Conservation (phyloP, 345 rosid genomes). For the Sonneratia caseolaris region DNA sequence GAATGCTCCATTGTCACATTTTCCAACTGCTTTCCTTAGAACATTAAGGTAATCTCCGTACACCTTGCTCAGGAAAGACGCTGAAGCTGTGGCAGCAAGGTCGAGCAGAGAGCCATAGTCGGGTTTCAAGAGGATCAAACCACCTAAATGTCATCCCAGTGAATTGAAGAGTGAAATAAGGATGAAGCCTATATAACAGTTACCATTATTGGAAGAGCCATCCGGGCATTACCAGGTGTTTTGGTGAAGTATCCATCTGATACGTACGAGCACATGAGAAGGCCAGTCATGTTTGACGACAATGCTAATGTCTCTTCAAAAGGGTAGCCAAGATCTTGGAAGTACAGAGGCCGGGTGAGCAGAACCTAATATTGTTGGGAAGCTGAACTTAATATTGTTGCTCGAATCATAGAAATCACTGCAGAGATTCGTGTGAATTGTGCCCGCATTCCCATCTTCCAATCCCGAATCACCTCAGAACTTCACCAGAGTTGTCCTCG, state of each 20-base stretch:
- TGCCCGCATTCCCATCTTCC: slow-evolving; percentile 36
- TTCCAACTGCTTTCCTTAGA: slow-evolving; percentile 23
- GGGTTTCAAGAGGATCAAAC: slow-evolving; percentile 41
- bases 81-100: slow-evolving; percentile 44
- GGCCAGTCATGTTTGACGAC: slow-evolving; percentile 24
- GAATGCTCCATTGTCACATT: slow-evolving; percentile 22
- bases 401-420: slow-evolving; percentile 69
- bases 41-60: slow-evolving; percentile 49
- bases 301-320: slow-evolving; percentile 23
- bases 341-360: slow-evolving; percentile 38
- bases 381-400: slow-evolving; percentile 47
- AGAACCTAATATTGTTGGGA: slow-evolving; percentile 46
- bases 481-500: slow-evolving; percentile 31
- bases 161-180: not conserved
- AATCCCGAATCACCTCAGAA: slow-evolving; percentile 50
- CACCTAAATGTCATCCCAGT: slow-evolving; percentile 24
- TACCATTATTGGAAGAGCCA: not conserved
- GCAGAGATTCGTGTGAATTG: slow-evolving; percentile 20
- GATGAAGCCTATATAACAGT: not conserved
- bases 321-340: slow-evolving; percentile 44
- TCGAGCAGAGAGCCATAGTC: slow-evolving; percentile 27
- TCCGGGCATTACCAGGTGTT: slow-evolving; percentile 25
- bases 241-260: slow-evolving; percentile 19
- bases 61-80: slow-evolving; percentile 48
- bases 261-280: slow-evolving; percentile 37